Evolutionary conservation across 257 asterid genomes (phyloP), one percentile per base, ranked within the genome.

Genomic region (Anisodus tanguticus): DNA sequence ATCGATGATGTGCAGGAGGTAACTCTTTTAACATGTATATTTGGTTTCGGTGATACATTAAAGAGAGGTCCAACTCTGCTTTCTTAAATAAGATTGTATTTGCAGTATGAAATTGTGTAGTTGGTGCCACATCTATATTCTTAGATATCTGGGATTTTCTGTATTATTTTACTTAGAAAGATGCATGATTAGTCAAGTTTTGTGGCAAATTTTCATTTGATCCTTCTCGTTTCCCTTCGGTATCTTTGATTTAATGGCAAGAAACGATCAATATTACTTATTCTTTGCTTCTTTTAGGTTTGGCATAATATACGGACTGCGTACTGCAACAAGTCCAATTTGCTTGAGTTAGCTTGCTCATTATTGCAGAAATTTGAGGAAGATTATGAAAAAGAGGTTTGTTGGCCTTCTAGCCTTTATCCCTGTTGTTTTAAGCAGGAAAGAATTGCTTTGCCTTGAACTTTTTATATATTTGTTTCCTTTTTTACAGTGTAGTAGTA

Each of bases 1-100:
- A 84, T 87, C 60, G 99, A 97, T 64, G 99, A 97, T 89, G 97
- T 97, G 83, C 93, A 93, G 62, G 99, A 97, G 98, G 98, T 97
- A 88, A 82, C 10, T 37, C 43, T 53, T 82, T 66, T 54, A 71
- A 53, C 49, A 82, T 85, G 87, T 53, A 49, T 49, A 67, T 82
- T 22, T 70, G 31, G 51, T 71, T 37, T 35, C 39, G 26, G 5
- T 77, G 60, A 57, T 77, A 55, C 16, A 22, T 53, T 53, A 13
- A 8, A 15, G 37, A 59, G 31, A 26, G 26, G 17, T 57, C 64
- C 31, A 77, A 77, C 26, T 77, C 16, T 13, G 49, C 49, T 77
- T 77, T 77, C 49, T 26, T 12, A 13, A 54, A 31, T 53, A 53
- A 77, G 26, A 53, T 53, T 8, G 22, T 19, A 26, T 8, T 53